Percentiles rank a stretch among this genome's conserved stretches.
These are phyloP conservation scores for Prunus armeniaca DNA, from an alignment of 306 rosid species.

Conservation along the genomic window DNA sequence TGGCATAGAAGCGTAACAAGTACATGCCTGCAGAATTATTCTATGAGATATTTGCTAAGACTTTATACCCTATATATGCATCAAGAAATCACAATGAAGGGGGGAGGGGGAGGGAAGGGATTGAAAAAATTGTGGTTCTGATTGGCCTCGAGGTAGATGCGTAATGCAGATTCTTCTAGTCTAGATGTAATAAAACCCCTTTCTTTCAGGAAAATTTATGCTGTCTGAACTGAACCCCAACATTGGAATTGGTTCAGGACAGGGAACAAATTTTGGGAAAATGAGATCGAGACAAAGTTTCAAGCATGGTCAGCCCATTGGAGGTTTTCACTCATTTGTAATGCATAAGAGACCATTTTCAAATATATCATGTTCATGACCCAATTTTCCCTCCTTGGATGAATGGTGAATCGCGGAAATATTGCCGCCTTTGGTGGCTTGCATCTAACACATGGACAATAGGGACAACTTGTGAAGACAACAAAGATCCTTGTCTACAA, in stretches of 20 bases:
- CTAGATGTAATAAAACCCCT: background rate
- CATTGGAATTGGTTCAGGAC: background rate
- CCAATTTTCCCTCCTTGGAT: background rate
- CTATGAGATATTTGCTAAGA: background rate
- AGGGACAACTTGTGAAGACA: background rate
- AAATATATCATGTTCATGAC: background rate
- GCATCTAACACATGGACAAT: background rate
- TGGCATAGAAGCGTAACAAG: background rate
- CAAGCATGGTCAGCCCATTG: background rate
- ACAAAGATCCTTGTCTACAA: background rate
- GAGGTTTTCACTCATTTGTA: background rate
- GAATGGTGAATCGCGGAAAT: background rate
- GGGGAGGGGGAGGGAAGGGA: background rate
- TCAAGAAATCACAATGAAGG: background rate
- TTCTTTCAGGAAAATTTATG: background rate
- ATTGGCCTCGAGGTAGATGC: background rate
- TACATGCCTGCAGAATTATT: background rate
- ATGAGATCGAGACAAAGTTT: background rate
- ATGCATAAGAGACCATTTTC: background rate
- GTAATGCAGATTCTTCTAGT: background rate
- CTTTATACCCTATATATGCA: background rate
- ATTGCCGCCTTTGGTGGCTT: background rate
- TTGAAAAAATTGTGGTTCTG: background rate
- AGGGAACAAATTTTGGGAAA: background rate
- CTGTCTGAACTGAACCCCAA: background rate